Evolutionary conservation across 176 grass and related monocot genomes (phyloP).

Genomic region (Miscanthus lutarioriparius): DNA sequence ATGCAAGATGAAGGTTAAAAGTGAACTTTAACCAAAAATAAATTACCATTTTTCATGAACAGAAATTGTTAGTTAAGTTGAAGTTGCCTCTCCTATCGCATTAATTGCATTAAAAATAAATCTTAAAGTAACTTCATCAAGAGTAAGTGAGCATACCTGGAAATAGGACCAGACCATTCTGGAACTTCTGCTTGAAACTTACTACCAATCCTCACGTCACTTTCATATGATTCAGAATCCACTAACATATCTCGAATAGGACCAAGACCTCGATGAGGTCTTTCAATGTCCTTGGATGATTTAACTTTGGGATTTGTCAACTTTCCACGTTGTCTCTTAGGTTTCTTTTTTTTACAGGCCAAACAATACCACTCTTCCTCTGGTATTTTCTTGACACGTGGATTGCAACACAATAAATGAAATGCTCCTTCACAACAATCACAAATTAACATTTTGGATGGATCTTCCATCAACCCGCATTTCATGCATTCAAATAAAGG

Average conservation of each 20-base stretch:
- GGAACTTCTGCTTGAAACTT: constrained; percentile 77
- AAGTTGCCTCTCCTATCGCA: neutral
- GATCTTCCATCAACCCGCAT: constrained; percentile 52
- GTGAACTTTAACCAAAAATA: neutral
- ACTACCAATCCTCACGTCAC: constrained; percentile 63
- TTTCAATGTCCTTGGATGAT: constrained; percentile 21
- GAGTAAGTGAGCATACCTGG: constrained; percentile 45
- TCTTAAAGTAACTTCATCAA: constrained; percentile 10
- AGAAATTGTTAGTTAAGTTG: constrained; percentile 7
- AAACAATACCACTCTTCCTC: constrained; percentile 65
- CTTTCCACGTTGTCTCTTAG: constrained; percentile 33
- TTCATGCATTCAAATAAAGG: constrained; percentile 54
- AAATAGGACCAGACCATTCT: constrained; percentile 60
- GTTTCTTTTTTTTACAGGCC: constrained; percentile 56
- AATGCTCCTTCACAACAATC: constrained; percentile 77
- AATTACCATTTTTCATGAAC: constrained; percentile 1
- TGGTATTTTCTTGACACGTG: constrained; percentile 51
- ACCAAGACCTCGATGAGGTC: constrained; percentile 28
- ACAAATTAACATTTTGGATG: constrained; percentile 76
- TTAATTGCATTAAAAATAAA: constrained; percentile 9
- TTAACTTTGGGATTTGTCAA: constrained; percentile 12
- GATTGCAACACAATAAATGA: constrained; percentile 63
- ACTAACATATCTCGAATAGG: constrained; percentile 52
- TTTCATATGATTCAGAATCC: constrained; percentile 48
- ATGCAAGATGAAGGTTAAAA: neutral